A percentile compares a stretch with the other conserved stretches of the same genome.
These are phyloP conservation scores for Melastoma malabathricum DNA, from an alignment of 345 rosid genomes.

Conservation along the genomic window DNA sequence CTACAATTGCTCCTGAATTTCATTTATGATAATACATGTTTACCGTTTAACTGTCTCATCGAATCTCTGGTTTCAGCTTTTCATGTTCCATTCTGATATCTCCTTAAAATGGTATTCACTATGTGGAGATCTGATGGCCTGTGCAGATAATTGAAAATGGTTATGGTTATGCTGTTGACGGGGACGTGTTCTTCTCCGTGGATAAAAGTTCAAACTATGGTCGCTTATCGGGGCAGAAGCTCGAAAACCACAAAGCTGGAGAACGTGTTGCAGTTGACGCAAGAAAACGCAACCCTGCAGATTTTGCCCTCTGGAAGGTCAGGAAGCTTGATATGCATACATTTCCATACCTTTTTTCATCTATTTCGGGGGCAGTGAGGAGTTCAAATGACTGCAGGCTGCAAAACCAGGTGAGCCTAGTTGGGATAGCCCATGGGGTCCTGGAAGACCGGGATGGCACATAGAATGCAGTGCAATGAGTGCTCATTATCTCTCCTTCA, in stretches of 20 bases:
- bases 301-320: constrained; percentile 94
- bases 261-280: constrained; percentile 77
- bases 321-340: background rate
- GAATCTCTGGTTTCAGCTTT: background rate
- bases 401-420: constrained; percentile 80
- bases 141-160: constrained; percentile 69
- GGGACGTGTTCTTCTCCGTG: constrained; percentile 73
- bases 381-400: constrained; percentile 34
- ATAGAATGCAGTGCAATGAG: constrained; percentile 30
- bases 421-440: constrained; percentile 94
- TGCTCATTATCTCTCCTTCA: constrained; percentile 6
- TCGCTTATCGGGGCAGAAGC: constrained; percentile 50
- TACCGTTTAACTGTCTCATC: no score
- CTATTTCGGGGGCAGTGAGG: background rate
- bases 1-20: no score
- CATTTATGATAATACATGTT: no score
- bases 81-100: background rate
- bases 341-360: background rate
- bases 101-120: background rate
- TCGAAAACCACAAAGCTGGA: constrained; percentile 71
- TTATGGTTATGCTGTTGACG: constrained; percentile 57
- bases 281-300: constrained; percentile 74
- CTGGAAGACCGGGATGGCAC: constrained; percentile 96
- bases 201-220: constrained; percentile 72
- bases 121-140: background rate